Evolutionary conservation across 164 flowering plant species (phyloP), one percentile per base, ranked within the genome.

Genomic region (Nymphaea colorata): DNA sequence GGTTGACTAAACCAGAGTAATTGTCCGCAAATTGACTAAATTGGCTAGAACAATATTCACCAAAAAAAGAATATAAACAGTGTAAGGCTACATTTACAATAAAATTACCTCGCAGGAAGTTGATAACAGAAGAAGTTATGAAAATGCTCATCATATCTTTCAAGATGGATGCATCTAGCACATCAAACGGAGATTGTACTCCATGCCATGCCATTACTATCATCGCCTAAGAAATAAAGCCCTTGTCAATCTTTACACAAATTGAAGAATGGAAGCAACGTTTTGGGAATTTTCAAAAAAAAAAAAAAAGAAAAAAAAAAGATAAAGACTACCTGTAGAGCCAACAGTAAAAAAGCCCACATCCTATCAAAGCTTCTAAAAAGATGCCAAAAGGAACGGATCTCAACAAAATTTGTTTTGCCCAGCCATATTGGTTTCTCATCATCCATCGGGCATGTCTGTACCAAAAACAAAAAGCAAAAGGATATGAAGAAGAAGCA

Each of bases 331-430:
- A 94, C 98, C 98, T 94, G 98, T 69, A 94, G 91, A 61, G 89
- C 78, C 42, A 91, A 63, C 72, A 94, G 83, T 53, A 81, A 83
- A 73, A 91, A 87, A 61, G 72, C 78, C 97, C 97, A 94, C 93
- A 94, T 85, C 74, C 98, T 87, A 73, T 88, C 91, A 75, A 94
- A 94, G 79, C 98, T 89, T 77, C 98, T 79, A 74, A 94, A 94
- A 45, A 91, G 80, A 70, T 94, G 97, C 88, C 85, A 84, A 82
- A 91, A 89, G 42, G 98, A 91, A 65, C 97, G 97, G 5, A 83
- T 79, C 80, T 94, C 98, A 1, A 86, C 91, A 86, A 89, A 94
- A 83, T 91, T 94, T 75, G 91, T 88, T 83, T 94, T 94, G 70
- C 98, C 98, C 44, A 89, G 66, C 98, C 98, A 87, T 73, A 76